Conservation (phyloP, 306 rosid genomes). For the Cicer bijugum region DNA sequence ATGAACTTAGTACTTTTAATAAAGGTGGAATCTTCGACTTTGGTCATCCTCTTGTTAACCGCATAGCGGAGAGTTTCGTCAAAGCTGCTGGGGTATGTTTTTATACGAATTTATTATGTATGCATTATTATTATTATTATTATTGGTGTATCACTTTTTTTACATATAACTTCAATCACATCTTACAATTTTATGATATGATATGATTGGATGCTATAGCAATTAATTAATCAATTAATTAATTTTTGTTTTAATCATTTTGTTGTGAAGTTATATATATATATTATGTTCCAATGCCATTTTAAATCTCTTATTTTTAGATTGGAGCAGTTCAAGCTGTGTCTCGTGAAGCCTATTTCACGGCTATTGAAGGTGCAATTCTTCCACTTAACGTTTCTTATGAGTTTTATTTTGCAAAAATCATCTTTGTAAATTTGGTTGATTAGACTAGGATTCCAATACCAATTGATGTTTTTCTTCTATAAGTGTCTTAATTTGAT, state of each 20-base stretch:
- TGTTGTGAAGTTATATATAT: not conserved
- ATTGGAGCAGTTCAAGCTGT: constrained; percentile 88
- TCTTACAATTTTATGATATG: too few species aligned
- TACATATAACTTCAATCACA: too few species aligned
- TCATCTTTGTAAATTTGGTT: not conserved
- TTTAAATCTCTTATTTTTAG: constrained; percentile 38
- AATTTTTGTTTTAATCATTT: not conserved
- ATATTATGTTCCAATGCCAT: not conserved
- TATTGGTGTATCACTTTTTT: too few species aligned
- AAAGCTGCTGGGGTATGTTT: constrained; percentile 75
- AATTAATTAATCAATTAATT: not conserved
- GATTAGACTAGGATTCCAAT: not conserved
- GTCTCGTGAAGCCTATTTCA: constrained; percentile 80
- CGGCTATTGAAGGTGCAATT: constrained; percentile 62
- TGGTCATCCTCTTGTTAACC: constrained; percentile 95
- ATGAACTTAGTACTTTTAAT: constrained; percentile 64
- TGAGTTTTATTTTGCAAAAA: not conserved
- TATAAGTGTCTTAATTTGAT: too few species aligned
- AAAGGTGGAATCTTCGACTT: constrained; percentile 65
- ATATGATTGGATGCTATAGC: too few species aligned
- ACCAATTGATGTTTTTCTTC: not conserved
- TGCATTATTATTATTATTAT: too few species aligned
- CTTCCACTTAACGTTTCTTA: not conserved
- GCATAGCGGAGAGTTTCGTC: constrained; percentile 75
- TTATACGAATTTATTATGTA: too few species aligned